These are phyloP conservation scores for Chlorencoelia australis DNA, from an alignment of 2,329 filamentous ascomycete genomes.

Conservation along the genomic window DNA sequence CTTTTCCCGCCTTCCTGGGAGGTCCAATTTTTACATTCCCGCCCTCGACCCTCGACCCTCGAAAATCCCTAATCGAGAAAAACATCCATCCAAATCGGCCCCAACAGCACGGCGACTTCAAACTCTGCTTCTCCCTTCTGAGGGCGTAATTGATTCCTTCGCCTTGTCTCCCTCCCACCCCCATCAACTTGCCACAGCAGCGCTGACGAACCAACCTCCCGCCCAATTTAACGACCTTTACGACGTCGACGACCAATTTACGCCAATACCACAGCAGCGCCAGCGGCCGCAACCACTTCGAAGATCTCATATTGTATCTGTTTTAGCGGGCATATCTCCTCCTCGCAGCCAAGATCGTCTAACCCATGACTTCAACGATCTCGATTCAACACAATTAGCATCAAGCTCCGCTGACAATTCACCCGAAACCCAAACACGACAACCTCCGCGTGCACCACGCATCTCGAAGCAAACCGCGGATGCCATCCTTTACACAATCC, in stretches of 20 bases:
- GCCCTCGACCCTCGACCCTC: background rate
- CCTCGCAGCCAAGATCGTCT: constrained; percentile 13
- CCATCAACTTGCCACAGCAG: constrained; percentile 13
- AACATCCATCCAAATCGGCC: background rate
- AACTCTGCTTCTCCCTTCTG: constrained; percentile 4
- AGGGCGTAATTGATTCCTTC: constrained; percentile 13
- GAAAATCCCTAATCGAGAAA: background rate
- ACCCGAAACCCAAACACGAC: background rate
- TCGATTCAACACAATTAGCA: constrained; percentile 19
- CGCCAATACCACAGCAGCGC: constrained; percentile 21
- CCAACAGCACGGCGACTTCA: constrained; percentile 6
- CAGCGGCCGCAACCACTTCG: constrained; percentile 23
- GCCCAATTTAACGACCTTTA: constrained; percentile 26
- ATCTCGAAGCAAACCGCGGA: constrained; percentile 79
- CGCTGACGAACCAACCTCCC: constrained; percentile 24
- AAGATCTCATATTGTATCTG: constrained; percentile 26
- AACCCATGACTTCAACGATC: constrained; percentile 23
- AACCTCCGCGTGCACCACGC: constrained; percentile 40
- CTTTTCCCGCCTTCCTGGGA: background rate
- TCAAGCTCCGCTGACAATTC: constrained; percentile 9
- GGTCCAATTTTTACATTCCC: background rate
- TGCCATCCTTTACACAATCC: constrained; percentile 84
- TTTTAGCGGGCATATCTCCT: constrained; percentile 25
- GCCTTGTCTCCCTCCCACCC: constrained; percentile 21
- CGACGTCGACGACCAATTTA: constrained; percentile 27